Evolutionary conservation across 805 yeast genomes (phyloP), one percentile per base, ranked within the genome.

Genomic region (Wickerhamiella bombiphila): DNA sequence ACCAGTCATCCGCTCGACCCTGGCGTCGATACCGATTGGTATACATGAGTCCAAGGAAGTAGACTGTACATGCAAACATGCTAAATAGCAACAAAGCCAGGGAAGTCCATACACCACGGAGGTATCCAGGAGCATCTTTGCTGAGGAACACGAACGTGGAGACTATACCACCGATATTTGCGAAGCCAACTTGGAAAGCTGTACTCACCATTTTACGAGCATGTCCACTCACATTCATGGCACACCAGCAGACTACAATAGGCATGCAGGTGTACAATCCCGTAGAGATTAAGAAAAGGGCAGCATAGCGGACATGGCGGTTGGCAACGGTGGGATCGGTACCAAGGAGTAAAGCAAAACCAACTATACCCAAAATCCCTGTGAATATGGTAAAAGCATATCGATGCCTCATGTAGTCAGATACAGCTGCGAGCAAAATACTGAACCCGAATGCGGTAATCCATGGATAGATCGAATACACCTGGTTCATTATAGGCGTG

Each of bases 401-500:
- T 7, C 68, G 46, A 40, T 58, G 60, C 42, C 68, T 61, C 17
- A 60, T 37, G 34, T 51, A 56, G 54, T 82, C 94, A 0, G 91
- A 76, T 40, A 65, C 44, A 41, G 64, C 60, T 0, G 93, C 88
- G n/a, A 68, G 44, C 3, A 70, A 49, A 58, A 76, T 74, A 32
- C 76, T 69, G 24, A 69, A 60, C 4, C 77, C 83, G 51, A 82
- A 78, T 0, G 93, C 80, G 21, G 68, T 60, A 30, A 80, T 64
- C 86, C 93, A 83, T 16, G 94, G 93, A 47, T 82, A 85, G 35
- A 83, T 80, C 0, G 93, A 78, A 59, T 76, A 76, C 39, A 77
- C 69, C 56, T 83, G 83, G 7, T 93, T 88, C 39, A 69, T 63
- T 49, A 74, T 77, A 2, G 81, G 75, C 2, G 81, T 67, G 62